Evolutionary conservation across 2,329 filamentous ascomycete species (phyloP).

Genomic region (Penicillium sp.): DNA sequence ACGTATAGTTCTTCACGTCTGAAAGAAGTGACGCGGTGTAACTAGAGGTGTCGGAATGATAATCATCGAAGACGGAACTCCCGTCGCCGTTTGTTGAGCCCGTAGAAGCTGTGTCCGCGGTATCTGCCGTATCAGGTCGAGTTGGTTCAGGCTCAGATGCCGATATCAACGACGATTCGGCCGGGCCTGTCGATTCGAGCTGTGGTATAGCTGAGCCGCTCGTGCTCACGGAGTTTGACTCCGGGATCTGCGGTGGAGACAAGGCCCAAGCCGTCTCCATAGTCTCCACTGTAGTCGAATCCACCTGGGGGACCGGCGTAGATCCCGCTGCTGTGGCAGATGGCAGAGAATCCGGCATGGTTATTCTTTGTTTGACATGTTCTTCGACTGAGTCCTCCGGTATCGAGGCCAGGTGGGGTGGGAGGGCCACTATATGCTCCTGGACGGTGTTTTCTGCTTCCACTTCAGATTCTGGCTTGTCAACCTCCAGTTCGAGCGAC

Average conservation of each 20-base stretch:
- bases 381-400: constrained; percentile 5
- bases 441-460: not conserved
- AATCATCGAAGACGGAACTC: constrained; percentile 20
- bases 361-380: too few species aligned
- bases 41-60: constrained; percentile 20
- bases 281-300: too few species aligned
- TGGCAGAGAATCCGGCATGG: too few species aligned
- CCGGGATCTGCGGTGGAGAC: too few species aligned
- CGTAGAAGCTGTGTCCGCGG: constrained; percentile 8
- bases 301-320: too few species aligned
- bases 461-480: not conserved
- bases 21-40: constrained; percentile 24
- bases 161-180: not conserved
- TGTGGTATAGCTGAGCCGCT: too few species aligned
- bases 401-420: constrained; percentile 8
- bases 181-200: not conserved
- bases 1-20: constrained; percentile 22
- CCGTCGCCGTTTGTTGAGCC: constrained; percentile 12
- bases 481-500: not conserved
- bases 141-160: not conserved
- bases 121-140: constrained; percentile 4
- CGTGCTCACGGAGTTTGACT: too few species aligned
- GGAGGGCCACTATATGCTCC: not conserved
- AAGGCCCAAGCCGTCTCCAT: too few species aligned
- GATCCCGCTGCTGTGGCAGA: too few species aligned